Base-by-base conservation (phyloP, 2,329 filamentous ascomycete species). In the Cladosporium cucumerinum region DNA sequence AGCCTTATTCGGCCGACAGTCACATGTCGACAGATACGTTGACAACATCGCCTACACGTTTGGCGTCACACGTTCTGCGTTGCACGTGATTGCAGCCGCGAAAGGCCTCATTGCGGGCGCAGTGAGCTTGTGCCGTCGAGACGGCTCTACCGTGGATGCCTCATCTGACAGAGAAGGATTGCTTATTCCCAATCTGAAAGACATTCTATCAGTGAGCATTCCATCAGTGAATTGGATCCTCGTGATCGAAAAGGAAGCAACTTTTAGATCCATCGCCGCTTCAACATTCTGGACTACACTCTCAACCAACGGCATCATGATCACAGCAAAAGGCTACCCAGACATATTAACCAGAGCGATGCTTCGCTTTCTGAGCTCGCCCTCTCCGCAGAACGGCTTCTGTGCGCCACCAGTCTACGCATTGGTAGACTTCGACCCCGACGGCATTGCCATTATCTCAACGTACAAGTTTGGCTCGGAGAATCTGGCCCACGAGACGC, bases 221-320 rank as follows among this genome's bases (percentile, higher is more conserved):
- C 73, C 75, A 0, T 66, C 71, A 1, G 76, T 84, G 1, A 79
- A 79, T 62, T 93, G 89, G 89, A 79, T 93, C 51, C 78, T 94
- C 0, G 84, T 94, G 0, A 84, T 94, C 60, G 91, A 95, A 73
- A 94, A 95, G 77, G 91, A 95, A 80, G 91, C 91, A n/a, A 89
- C 88, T 0, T 94, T 93, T 71, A 86, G 87, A 7, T 88, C 88
- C 0, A 78, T 94, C 21, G 82, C 85, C 1, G 82, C 82, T 6
- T 84, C 83, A 0, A 71, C 76, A 4, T 89, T 87, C 68, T 88
- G 86, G 82, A 73, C 78, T 14, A 75, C 79, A 0, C 30, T 78
- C 2, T 79, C 80, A 1, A 83, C 84, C 0, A 78, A 81, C n/a
- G 89, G 90, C 0, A 77, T 91, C n/a, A 74, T 92, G 0, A 71